Evolutionary conservation across 257 asterid species (phyloP).

Genomic region (Haberlea rhodopensis): DNA sequence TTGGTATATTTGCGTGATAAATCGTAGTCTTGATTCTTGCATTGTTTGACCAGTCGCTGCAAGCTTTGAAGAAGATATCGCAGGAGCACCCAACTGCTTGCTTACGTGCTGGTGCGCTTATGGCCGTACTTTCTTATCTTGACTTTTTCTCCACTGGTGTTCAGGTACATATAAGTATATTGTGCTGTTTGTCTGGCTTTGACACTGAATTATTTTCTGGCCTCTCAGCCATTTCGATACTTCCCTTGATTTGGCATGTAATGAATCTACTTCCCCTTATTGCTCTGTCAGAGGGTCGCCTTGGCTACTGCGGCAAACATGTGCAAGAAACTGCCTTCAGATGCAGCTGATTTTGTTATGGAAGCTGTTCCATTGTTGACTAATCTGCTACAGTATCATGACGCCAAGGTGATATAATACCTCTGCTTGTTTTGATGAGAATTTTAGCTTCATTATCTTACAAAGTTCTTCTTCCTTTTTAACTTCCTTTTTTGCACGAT

Average conservation of each 20-base stretch:
- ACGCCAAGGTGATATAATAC: conserved; percentile 66
- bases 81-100: conserved; percentile 99
- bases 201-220: conserved; percentile 5
- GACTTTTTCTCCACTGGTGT: conserved; percentile 99
- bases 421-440: conserved; percentile 4
- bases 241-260: neutral
- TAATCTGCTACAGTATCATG: conserved; percentile 95
- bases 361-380: conserved; percentile 98
- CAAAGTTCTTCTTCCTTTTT: conserved; percentile 13
- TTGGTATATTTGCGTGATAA: neutral
- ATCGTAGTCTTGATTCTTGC: conserved; percentile 17
- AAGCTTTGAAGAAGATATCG: conserved; percentile 97
- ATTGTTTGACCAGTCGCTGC: conserved; percentile 70
- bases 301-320: conserved; percentile 95
- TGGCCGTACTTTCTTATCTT: conserved; percentile 99
- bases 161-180: conserved; percentile 55
- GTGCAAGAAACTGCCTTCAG: conserved; percentile 97
- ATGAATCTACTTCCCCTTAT: conserved; percentile 13
- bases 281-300: conserved; percentile 76
- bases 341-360: conserved; percentile 98
- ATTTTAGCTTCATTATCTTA: neutral
- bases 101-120: conserved; percentile 96
- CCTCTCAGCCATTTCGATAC: conserved; percentile 7
- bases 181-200: neutral
- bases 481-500: neutral